Evolutionary conservation across 148 eudicot species (phyloP), one percentile per base, ranked within the genome.

Genomic region (Persicaria tinctoria): DNA sequence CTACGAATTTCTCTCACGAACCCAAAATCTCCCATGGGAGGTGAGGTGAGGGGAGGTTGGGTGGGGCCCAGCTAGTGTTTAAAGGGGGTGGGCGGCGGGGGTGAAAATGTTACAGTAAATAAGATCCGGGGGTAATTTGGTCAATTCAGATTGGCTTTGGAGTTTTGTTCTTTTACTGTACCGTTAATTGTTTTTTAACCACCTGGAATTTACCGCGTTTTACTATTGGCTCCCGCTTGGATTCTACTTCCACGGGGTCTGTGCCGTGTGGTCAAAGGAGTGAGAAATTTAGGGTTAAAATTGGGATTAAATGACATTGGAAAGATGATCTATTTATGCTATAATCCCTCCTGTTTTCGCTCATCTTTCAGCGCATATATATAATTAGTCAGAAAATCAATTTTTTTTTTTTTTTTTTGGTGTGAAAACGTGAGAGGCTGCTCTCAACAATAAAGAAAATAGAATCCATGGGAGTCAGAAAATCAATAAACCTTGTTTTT

Each of bases 161-260:
- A 66, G 70, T 66, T 66, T 66, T 64, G 46, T 38, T 64, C 4
- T 64, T 64, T 41, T 11, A 64, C 70, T 64, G 70, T 32, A 32
- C 63, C 63, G 7, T 6, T 63, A 12, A 32, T 64, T 11, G 12
- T 12, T 11, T 41, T 38, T 32, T 32, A 32, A 32, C 41, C 41
- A 32, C 46, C 47, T 38, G 70, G 46, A 38, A 63, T 32, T 64
- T 41, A 32, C 38, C 47, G 17, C 70, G 46, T 32, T 32, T 32
- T 32, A 32, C 70, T 12, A 50, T 46, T 64, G 46, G 70, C 44
- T 64, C 41, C 70, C n/a, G 23, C 51, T 49, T 49, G 51, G 27
- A 49, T 49, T 49, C 51, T 49, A 49, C 51, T 49, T 11, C 51
- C 51, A 49, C 51, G 51, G 51, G 51, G 8, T 5, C 8, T 49